These are phyloP conservation scores for Euphorbia pulcherrima DNA, from an alignment of 345 rosid genomes.

Conservation along the genomic window DNA sequence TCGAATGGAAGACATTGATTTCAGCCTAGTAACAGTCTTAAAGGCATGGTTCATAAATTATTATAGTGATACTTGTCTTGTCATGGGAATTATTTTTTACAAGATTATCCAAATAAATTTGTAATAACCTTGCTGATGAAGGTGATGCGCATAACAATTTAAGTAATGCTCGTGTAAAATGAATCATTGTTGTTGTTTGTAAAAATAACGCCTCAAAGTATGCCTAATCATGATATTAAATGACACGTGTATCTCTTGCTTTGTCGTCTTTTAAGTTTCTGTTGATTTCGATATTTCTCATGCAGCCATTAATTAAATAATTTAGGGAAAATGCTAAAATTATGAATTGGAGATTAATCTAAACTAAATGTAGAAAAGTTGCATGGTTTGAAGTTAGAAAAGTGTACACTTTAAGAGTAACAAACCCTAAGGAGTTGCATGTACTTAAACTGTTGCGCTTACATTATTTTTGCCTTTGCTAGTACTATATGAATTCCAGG, in stretches of 20 bases:
- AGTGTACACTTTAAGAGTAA: not conserved
- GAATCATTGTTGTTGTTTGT: not conserved
- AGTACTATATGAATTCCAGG: conserved; percentile 41
- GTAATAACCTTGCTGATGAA: not conserved
- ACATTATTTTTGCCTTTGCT: conserved; percentile 16
- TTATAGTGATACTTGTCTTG: not conserved
- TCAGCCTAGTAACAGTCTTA: not conserved
- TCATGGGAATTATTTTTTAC: conserved; percentile 1
- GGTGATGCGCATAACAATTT: not conserved
- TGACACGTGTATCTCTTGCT: not conserved
- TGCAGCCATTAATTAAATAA: not conserved
- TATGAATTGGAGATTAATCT: not conserved
- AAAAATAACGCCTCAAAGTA: not conserved
- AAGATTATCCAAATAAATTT: not conserved
- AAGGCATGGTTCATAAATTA: not conserved
- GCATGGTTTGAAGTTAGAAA: not conserved
- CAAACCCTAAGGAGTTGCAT: not conserved
- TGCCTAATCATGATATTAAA: not conserved
- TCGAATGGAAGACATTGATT: not conserved
- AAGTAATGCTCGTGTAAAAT: not conserved
- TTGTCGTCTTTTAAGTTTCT: not conserved
- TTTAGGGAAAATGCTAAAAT: not conserved
- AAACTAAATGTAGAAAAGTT: not conserved
- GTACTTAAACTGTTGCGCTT: not conserved
- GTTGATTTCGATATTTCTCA: not conserved